These are phyloP conservation scores for Eucalyptus shirleyi DNA, from an alignment of 345 rosid species.

Conservation along the genomic window DNA sequence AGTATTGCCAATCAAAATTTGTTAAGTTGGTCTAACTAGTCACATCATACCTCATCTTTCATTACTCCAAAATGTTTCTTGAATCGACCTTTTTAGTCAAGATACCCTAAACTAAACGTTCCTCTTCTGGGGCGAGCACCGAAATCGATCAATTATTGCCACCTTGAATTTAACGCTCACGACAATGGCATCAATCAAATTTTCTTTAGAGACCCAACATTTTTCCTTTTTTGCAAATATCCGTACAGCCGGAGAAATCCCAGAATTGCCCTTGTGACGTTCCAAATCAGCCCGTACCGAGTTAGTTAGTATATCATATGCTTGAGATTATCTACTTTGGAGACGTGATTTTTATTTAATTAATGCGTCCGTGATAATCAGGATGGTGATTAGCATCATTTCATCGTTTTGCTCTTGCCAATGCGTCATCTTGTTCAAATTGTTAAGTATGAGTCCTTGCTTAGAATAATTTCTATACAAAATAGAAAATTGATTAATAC, in stretches of 20 bases:
- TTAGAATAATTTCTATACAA: background rate
- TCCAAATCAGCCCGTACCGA: background rate
- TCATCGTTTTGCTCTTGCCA: background rate
- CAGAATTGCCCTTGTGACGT: background rate
- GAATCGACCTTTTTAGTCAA: background rate
- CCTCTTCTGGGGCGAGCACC: background rate
- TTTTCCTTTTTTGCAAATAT: background rate
- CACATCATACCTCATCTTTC: background rate
- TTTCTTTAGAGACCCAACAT: background rate
- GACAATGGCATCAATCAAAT: background rate
- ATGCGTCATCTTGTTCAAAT: background rate
- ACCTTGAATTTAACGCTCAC: background rate
- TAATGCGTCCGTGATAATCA: background rate
- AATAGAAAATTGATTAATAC: background rate
- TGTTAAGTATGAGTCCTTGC: background rate
- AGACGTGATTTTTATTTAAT: background rate
- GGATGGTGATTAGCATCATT: background rate
- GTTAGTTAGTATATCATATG: background rate
- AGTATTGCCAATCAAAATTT: rapidly evolving
- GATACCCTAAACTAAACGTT: background rate
- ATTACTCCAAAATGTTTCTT: background rate
- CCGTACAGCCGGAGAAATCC: background rate
- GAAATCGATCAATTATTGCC: background rate
- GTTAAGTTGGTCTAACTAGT: background rate
- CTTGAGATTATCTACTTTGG: background rate